Base-by-base conservation (phyloP, 306 rosid species). In the Glycyrrhiza uralensis region DNA sequence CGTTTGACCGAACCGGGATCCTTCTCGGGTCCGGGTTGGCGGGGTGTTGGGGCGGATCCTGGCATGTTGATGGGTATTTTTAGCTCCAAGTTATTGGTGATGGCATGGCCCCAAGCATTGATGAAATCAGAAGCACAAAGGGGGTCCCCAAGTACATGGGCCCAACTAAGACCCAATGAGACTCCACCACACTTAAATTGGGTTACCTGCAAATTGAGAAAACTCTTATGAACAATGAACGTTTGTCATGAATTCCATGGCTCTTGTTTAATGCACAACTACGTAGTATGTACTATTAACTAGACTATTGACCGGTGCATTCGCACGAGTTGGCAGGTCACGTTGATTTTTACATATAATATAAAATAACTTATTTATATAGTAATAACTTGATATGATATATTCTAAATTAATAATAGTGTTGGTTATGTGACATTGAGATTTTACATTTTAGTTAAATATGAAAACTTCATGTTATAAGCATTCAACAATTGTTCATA, bases 91-190 rank as follows among this genome's bases (percentile, higher is more conserved):
- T 66, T 71, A 1, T 74, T 13, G 54, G 83, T 47, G 54, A 85
- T 47, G n/a, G 44, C 6, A 18, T 13, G 69, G 32, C 83, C 78
- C 82, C 80, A 84, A 7, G 52, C 22, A 20, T 80, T 91, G 23
- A 87, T 83, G 69, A 76, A 91, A 1, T 86, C 82, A 2, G 89
- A 54, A 56, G 90, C 83, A 7, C 87, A 69, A 69, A 78, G 59
- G 0, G 84, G 84, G 71, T 89, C 97, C 49, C 98, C 96, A 0
- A 93, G 54, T 15, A 87, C 35, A 75, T 91, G 96, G 29, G 97
- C 88, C 97, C 97, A 93, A 54, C 96, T 91, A 3, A 93, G 81
- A 23, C 96, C 97, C 72, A 93, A 5, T 58, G 98, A 82, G 0
- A 86, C 18, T 60, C 94, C 98, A 24, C 97, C 92, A 47, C 98